phyloP scores from a whole-genome alignment of 2,329 filamentous ascomycete species.

The Fusarium neocosmosporiellum region DNA sequence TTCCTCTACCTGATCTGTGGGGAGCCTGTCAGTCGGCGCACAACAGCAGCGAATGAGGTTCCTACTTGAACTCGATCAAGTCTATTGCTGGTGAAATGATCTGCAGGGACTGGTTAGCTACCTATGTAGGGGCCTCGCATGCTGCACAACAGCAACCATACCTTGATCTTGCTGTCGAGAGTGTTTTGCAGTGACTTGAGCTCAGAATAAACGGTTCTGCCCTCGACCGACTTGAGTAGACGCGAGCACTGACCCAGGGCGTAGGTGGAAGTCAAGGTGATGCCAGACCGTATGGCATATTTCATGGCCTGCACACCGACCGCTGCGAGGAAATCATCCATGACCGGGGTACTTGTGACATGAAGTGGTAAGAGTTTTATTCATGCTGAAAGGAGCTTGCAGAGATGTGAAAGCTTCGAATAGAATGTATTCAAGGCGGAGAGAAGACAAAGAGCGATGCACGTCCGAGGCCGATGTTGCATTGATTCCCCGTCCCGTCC shows the following conservation, averaged over 20 bases:
- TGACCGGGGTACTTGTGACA: conserved; percentile 50
- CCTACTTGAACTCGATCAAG: conserved; percentile 88
- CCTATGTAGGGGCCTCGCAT: conserved; percentile 10
- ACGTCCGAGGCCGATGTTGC: conserved; percentile 24
- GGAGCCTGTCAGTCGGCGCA: conserved; percentile 15
- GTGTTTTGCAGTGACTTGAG: conserved; percentile 77
- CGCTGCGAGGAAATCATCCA: conserved; percentile 74
- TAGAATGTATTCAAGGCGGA: neutral
- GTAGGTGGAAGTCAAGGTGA: conserved; percentile 86
- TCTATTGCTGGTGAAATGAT: conserved; percentile 92
- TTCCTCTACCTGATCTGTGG: conserved; percentile 62
- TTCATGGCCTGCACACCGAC: conserved; percentile 81
- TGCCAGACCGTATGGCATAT: conserved; percentile 89
- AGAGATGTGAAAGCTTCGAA: neutral
- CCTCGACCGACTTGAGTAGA: conserved; percentile 80
- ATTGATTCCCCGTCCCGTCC: conserved; percentile 14
- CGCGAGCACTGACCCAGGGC: conserved; percentile 85
- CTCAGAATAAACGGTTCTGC: conserved; percentile 74
- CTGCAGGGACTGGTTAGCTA: conserved; percentile 51
- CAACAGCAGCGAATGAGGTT: conserved; percentile 10
- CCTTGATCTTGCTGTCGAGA: conserved; percentile 87
- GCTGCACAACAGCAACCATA: conserved; percentile 45
- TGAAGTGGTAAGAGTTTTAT: conserved; percentile 2
- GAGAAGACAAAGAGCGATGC: conserved; percentile 9
- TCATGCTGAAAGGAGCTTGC: conserved; percentile 21